Conservation (phyloP, 805 yeast species). For the Nakazawaea siamensis region DNA sequence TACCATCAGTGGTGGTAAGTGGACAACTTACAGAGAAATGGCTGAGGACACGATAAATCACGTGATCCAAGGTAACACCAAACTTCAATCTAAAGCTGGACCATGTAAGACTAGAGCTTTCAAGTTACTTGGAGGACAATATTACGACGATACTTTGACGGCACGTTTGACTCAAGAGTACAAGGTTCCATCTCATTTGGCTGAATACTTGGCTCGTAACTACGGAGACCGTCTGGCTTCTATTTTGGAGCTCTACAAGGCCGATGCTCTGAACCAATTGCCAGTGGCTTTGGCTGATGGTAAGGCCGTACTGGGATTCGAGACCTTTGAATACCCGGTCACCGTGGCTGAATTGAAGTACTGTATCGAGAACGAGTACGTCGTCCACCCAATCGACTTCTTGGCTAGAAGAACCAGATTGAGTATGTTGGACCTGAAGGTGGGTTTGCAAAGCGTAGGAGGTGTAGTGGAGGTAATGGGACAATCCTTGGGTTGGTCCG, state of each 20-base stretch:
- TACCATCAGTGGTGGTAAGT: constrained; percentile 93
- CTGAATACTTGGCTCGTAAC: constrained; percentile 75
- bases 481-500: constrained; percentile 68
- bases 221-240: constrained; percentile 88
- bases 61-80: constrained; percentile 36
- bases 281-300: constrained; percentile 55
- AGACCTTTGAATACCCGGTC: constrained; percentile 69
- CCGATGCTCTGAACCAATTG: constrained; percentile 45
- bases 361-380: constrained; percentile 74
- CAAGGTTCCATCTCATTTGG: constrained; percentile 61
- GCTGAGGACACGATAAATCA: constrained; percentile 87
- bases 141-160: constrained; percentile 63
- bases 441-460: constrained; percentile 73
- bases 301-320: constrained; percentile 25
- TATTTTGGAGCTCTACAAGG: constrained; percentile 48
- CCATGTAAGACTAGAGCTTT: constrained; percentile 47
- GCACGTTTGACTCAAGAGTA: constrained; percentile 78
- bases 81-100: constrained; percentile 24
- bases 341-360: constrained; percentile 86
- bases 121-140: constrained; percentile 73
- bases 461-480: constrained; percentile 84
- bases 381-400: constrained; percentile 84
- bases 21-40: constrained; percentile 98
- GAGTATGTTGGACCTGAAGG: constrained; percentile 84
- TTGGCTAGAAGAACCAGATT: constrained; percentile 88